Evolutionary conservation across 1,139 yeast species (phyloP), one percentile per base, ranked within the genome.

Genomic region (Taphrina deformans): DNA sequence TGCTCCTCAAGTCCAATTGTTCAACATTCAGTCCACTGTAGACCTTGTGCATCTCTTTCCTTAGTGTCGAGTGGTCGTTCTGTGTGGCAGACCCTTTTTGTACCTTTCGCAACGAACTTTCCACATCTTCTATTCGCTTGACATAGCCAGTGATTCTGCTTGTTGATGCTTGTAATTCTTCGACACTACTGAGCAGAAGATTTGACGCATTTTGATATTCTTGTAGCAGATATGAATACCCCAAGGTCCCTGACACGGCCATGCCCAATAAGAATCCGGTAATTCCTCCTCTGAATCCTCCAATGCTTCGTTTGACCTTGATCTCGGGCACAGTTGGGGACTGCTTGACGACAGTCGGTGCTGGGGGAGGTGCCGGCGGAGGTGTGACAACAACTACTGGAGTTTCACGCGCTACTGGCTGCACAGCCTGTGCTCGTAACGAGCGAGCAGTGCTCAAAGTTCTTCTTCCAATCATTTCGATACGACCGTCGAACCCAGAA

Each of bases 241-340:
- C 67, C 21, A 55, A 27, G 2, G 55, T 56, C 16, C 67, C 66
- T 18, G 67, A 52, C 23, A 63, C 45, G 16, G 63, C 65, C 24
- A 56, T 45, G 35, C 67, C 67, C 29, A 65, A 48, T n/a, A 65
- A 45, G 46, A 65, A 65, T 14, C 67, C 67, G 14, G 59, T 61
- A 50, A 61, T 61, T 10, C 65, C 65, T 26, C 65, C 65, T 27
- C 65, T 48, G 23, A 61, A 44, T 9, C 65, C 65, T 12, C 65
- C 65, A 12, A 61, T 41, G 10, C 53, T 51, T 26, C 63, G 55
- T 50, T 59, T 59, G 48, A 59, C 63, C 21, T 59, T 59, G 55
- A 59, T 41, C 5, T 48, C 51, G 14, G 55, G 63, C 1, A 59
- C 41, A 29, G 55, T 40, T 29, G 63, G 63, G 10, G 55, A 52